phyloP scores from a whole-genome alignment of 148 eudicot species.

The Gaultheria prostrata region DNA sequence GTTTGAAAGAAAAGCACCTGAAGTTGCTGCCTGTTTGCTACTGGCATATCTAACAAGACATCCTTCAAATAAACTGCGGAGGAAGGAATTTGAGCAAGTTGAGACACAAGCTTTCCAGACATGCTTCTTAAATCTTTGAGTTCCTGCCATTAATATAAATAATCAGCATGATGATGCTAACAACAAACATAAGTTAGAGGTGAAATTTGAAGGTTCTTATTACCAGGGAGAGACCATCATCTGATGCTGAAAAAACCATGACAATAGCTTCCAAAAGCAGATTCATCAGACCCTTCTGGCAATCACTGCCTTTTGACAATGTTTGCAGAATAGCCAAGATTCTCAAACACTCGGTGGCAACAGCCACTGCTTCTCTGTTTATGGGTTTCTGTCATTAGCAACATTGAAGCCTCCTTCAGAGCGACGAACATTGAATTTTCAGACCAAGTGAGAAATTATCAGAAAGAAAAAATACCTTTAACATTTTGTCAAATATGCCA shows the following conservation, averaged over 20 bases:
- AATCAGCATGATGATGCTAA: neutral
- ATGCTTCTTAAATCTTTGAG: slow-evolving; percentile 52
- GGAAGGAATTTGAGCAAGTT: slow-evolving; percentile 82
- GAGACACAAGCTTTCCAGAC: slow-evolving; percentile 70
- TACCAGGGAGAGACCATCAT: slow-evolving; percentile 56
- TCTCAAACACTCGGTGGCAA: slow-evolving; percentile 84
- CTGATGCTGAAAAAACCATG: slow-evolving; percentile 65
- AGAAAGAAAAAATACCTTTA: slow-evolving; percentile 46
- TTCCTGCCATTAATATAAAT: slow-evolving; percentile 48
- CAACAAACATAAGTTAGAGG: neutral
- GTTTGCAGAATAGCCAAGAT: slow-evolving; percentile 83
- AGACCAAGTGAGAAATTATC: slow-evolving; percentile 7
- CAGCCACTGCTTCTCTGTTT: slow-evolving; percentile 62
- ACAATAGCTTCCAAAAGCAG: slow-evolving; percentile 76
- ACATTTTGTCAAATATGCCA: slow-evolving; percentile 38
- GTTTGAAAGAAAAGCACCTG: slow-evolving; percentile 53
- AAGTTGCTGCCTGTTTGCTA: slow-evolving; percentile 61
- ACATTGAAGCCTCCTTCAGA: slow-evolving; percentile 19
- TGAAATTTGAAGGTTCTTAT: slow-evolving; percentile 8
- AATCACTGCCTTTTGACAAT: slow-evolving; percentile 56
- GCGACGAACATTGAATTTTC: slow-evolving; percentile 15
- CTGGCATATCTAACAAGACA: slow-evolving; percentile 71
- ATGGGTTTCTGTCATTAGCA: slow-evolving; percentile 55
- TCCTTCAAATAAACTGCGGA: slow-evolving; percentile 69
- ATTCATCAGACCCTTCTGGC: slow-evolving; percentile 62